Percentiles rank a stretch among this genome's conserved stretches.
These are phyloP conservation scores for Pyricularia sp. DNA, from an alignment of 2,329 filamentous ascomycete species.

Conservation along the genomic window DNA sequence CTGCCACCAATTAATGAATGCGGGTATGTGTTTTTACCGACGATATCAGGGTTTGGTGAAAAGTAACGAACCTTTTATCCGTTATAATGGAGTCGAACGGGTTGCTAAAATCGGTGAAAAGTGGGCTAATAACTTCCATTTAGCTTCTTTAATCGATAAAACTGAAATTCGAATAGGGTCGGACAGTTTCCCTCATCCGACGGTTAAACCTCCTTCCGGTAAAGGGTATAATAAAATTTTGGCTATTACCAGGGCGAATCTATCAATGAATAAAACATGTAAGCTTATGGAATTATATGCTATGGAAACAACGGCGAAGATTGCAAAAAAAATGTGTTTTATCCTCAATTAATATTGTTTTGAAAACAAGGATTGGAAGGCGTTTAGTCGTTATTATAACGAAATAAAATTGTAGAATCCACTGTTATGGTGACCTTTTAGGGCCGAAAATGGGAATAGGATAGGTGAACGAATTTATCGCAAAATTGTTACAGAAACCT, in stretches of 20 bases:
- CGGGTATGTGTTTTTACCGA: slow-evolving; percentile 65
- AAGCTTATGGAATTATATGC: slow-evolving; percentile 84
- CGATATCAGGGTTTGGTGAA: slow-evolving; percentile 58
- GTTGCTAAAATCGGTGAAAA: slow-evolving; percentile 54
- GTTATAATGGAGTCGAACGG: slow-evolving; percentile 29
- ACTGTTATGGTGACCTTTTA: too few relatives aligned
- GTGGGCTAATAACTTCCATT: slow-evolving; percentile 67
- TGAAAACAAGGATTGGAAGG: slow-evolving; percentile 64
- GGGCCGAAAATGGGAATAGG: too few relatives aligned
- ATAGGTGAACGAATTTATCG: too few relatives aligned
- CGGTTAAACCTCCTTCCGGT: slow-evolving; percentile 63
- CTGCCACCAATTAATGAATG: slow-evolving; percentile 60
- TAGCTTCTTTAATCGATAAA: slow-evolving; percentile 32
- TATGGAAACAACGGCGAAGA: slow-evolving; percentile 64
- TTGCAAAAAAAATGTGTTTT: slow-evolving; percentile 32
- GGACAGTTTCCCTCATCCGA: slow-evolving; percentile 37
- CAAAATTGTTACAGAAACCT: too few relatives aligned
- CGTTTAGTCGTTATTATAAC: slow-evolving; percentile 79
- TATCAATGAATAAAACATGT: slow-evolving; percentile 54
- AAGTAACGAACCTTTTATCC: slow-evolving; percentile 40
- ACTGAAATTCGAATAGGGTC: slow-evolving; percentile 16
- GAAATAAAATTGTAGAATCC: too few relatives aligned
- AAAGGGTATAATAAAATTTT: slow-evolving; percentile 69
- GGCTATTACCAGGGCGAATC: slow-evolving; percentile 53
- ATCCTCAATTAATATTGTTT: slow-evolving; percentile 69